Evolutionary conservation across 1,284 basidiomycete genomes (phyloP).

Genomic region (Gomphus bonarii): DNA sequence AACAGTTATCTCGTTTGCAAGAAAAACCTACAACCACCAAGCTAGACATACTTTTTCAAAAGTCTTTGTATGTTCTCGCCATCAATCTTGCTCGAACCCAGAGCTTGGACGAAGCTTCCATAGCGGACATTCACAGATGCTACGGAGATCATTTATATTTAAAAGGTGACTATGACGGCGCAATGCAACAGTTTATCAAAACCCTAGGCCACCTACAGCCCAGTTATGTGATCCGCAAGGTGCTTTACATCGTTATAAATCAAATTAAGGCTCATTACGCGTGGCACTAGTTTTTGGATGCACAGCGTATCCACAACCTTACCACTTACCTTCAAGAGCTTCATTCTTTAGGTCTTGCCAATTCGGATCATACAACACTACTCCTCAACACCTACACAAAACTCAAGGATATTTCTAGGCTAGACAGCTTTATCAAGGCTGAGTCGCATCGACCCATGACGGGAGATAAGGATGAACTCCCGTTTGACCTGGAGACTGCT

Average conservation of each 20-base stretch:
- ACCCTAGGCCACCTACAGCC: slow-evolving; percentile 87
- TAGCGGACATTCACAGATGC: slow-evolving; percentile 79
- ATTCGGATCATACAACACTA: slow-evolving; percentile 94
- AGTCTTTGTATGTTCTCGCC: slow-evolving; percentile 67
- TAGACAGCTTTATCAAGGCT: slow-evolving; percentile 89
- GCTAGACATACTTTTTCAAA: slow-evolving; percentile 73
- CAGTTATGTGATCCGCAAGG: slow-evolving; percentile 95
- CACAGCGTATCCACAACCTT: slow-evolving; percentile 90
- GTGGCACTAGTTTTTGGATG: slow-evolving; percentile 76
- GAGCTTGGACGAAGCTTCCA: slow-evolving; percentile 54
- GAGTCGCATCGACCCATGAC: slow-evolving; percentile 44
- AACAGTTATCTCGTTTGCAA: slow-evolving; percentile 57
- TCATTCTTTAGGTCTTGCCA: slow-evolving; percentile 82
- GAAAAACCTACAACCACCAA: slow-evolving; percentile 77
- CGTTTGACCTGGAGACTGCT: slow-evolving; percentile 95
- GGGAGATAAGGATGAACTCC: slow-evolving; percentile 54
- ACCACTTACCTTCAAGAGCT: slow-evolving; percentile 95
- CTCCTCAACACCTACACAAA: slow-evolving; percentile 96
- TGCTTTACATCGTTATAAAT: slow-evolving; percentile 21
- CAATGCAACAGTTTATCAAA: slow-evolving; percentile 87
- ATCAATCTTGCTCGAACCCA: slow-evolving; percentile 72
- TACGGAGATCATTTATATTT: slow-evolving; percentile 90
- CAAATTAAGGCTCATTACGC: background rate
- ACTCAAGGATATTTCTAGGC: slow-evolving; percentile 79
- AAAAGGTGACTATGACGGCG: slow-evolving; percentile 88